phyloP scores from a whole-genome alignment of 257 asterid genomes.

The Nicotiana sylvestris region DNA sequence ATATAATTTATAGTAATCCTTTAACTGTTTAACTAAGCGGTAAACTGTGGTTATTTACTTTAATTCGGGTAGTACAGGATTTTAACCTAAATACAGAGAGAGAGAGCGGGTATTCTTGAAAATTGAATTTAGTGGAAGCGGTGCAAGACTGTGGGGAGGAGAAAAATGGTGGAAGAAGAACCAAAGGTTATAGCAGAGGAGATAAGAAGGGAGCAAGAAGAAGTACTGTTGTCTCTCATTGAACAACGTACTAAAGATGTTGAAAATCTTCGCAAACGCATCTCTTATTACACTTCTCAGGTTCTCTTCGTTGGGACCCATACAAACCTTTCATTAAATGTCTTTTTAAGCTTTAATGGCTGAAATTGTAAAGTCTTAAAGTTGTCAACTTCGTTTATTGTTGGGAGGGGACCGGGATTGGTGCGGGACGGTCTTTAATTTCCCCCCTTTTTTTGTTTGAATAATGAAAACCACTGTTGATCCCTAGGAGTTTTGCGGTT shows the following conservation, averaged over 20 bases:
- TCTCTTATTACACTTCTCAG: slow-evolving; percentile 14
- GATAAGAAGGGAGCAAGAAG: slow-evolving; percentile 19
- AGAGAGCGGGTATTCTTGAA: background rate
- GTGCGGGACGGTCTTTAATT: background rate
- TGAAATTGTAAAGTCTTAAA: background rate
- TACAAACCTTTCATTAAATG: background rate
- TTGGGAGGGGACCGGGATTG: background rate
- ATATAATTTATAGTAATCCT: too few species aligned
- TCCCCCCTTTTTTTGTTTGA: background rate
- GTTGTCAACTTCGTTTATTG: background rate
- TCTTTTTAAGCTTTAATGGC: background rate
- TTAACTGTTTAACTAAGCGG: too few species aligned
- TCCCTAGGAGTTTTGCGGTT: background rate
- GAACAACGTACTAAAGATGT: slow-evolving; percentile 19
- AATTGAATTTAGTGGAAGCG: background rate
- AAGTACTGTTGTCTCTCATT: slow-evolving; percentile 10
- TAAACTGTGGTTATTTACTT: too few species aligned
- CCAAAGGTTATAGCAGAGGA: slow-evolving; percentile 15
- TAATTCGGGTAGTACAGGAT: too few species aligned
- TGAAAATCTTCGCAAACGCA: background rate
- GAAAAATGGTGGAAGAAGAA: slow-evolving; percentile 1
- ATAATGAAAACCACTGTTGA: background rate
- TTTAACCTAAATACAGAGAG: background rate
- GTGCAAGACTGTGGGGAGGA: background rate
- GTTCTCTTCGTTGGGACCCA: background rate